Percentiles rank a stretch among this genome's conserved stretches.
Evolutionary conservation across 805 yeast species (phyloP).

Genomic region (Scheffersomyces stipitis): DNA sequence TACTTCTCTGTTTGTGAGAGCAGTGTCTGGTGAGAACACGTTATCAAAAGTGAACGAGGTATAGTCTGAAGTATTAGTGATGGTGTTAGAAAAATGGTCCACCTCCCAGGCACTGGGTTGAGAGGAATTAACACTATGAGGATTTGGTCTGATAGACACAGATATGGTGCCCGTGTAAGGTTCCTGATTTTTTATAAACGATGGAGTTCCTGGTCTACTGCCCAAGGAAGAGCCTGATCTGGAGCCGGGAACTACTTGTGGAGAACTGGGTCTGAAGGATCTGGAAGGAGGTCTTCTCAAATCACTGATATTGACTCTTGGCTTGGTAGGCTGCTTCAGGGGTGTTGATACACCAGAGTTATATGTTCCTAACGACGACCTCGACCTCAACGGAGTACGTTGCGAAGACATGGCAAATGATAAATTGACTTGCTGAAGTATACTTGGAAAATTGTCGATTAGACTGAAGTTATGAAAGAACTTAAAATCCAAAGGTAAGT

Average conservation of each 20-base stretch:
- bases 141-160: constrained; percentile 79
- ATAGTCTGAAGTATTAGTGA: constrained; percentile 55
- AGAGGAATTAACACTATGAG: constrained; percentile 42
- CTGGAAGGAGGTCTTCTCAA: constrained; percentile 32
- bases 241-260: constrained; percentile 15
- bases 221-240: constrained; percentile 39
- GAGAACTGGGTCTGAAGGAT: constrained; percentile 27
- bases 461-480: no score
- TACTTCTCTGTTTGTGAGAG: constrained; percentile 53
- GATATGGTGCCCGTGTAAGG: constrained; percentile 70
- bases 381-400: constrained; percentile 26
- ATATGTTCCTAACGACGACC: constrained; percentile 22
- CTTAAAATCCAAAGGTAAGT: no score
- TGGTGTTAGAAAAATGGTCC: constrained; percentile 36
- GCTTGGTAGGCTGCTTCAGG: constrained; percentile 2
- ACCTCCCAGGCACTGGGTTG: constrained; percentile 45
- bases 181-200: constrained; percentile 23
- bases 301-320: constrained; percentile 16
- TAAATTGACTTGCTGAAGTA: no score
- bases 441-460: no score
- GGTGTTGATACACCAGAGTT: background rate
- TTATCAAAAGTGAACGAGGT: constrained; percentile 70
- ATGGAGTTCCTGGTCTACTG: constrained; percentile 40
- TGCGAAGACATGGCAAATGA: constrained; percentile 14
- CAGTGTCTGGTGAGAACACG: constrained; percentile 59